Evolutionary conservation across 768 basidiomycete genomes (phyloP).

Genomic region (Hericium coralloides): DNA sequence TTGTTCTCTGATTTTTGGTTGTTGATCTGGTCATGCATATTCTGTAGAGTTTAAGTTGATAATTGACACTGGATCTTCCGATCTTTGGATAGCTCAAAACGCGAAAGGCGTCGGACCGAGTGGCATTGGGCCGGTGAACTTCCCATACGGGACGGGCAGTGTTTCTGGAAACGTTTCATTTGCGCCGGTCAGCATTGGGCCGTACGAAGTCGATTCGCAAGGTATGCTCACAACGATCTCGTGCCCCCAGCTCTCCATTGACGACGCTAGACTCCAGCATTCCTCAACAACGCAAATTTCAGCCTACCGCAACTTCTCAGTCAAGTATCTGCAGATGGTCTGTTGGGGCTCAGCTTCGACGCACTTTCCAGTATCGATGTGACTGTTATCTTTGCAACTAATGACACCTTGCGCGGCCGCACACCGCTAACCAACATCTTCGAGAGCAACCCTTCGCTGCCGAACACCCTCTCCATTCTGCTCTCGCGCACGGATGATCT

Average conservation of each 20-base stretch:
- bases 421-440: conserved; percentile 25
- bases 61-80: neutral
- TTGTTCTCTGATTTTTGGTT: too few relatives aligned
- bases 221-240: neutral
- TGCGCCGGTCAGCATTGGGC: neutral
- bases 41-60: neutral
- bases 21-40: too few relatives aligned
- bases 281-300: neutral
- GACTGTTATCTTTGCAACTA: conserved; percentile 5
- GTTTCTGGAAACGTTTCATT: neutral
- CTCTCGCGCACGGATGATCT: conserved; percentile 23
- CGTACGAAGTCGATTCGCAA: neutral
- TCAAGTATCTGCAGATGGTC: neutral
- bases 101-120: neutral
- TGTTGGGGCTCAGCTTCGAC: neutral
- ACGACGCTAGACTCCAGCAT: neutral
- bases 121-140: neutral
- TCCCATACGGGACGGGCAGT: neutral
- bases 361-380: neutral
- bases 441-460: conserved; percentile 19
- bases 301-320: neutral
- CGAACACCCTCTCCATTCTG: conserved; percentile 24
- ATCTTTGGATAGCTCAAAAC: neutral
- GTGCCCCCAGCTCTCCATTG: neutral
- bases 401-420: conserved; percentile 17